Base-by-base conservation (phyloP, 495 filamentous ascomycete genomes). In the Talaromyces ruber region DNA sequence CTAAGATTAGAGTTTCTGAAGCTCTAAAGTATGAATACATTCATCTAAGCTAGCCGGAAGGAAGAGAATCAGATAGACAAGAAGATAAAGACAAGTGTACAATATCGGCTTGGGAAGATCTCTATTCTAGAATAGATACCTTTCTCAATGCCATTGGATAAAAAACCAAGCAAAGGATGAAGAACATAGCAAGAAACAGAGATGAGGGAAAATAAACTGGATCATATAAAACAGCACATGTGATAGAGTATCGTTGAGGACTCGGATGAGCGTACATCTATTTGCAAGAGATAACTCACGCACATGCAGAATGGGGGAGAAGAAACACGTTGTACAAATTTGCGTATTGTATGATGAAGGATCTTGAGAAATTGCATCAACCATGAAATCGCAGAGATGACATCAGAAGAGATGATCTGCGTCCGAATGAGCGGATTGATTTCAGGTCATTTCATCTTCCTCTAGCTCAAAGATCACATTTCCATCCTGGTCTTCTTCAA, bases 341-440 rank as follows among this genome's bases (percentile, higher is more conserved):
- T 60, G 43, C 43, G 59, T 60, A 29, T 47, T 45, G 32, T 34
- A 53, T 59, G 30, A 28, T 60, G 25, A 79, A 74, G 61, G 29
- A 61, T 29, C 26, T 39, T 52, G 26, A 12, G 55, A 58, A 59
- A 58, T 28, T 51, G 26, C 18, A 62, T 59, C 62, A 34, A 30
- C 52, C 2, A 60, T 55, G 18, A 52, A 25, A 62, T 45, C 39
- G n/a, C 39, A 61, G 54, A 55, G 28, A 55, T 55, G 24, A 25
- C 50, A 55, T 29, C 24, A 34, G 11, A 50, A n/a, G n/a, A n/a
- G n/a, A n/a, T n/a, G n/a, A n/a, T n/a, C 37, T 32, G 37, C 58
- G 45, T 32, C n/a, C n/a, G n/a, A n/a, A n/a, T n/a, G n/a, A n/a
- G n/a, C n/a, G n/a, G n/a, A n/a, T n/a, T n/a, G n/a, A n/a, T n/a